Evolutionary conservation across 768 basidiomycete genomes (phyloP), one percentile per base, ranked within the genome.

Genomic region (Trametes punicea): DNA sequence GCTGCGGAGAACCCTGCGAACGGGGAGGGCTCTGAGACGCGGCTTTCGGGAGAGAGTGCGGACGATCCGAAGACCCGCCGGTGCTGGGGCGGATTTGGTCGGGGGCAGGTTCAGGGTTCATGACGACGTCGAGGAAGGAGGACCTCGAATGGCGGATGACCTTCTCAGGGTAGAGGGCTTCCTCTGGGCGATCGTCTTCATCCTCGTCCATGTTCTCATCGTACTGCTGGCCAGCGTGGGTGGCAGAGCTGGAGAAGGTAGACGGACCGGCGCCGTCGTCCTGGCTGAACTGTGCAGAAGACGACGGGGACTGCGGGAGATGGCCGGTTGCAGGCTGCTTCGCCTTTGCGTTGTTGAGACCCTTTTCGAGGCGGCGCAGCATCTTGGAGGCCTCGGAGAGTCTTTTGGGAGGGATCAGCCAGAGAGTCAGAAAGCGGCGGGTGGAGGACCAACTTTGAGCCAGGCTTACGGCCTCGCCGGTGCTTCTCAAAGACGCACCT

Each of bases 401-500:
- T 70, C 90, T 92, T 44, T 65, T 46, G 45, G 64, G 58, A 16
- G 58, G 39, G 23, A 36, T 42, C 33, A 42, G 49, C 23, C 18
- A 27, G 21, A 29, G 46, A 33, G 31, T 38, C 55, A 53, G 31
- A 46, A 57, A 58, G 55, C 52, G 56, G 56, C 34, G 25, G 50
- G 46, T 40, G n/a, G 34, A 5, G 18, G 41, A 71, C 77, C 23
- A 69, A 93, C 91, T 93, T 93, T 72, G 90, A 92, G 64, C 90
- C 91, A 16, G 90, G 90, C 65, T 93, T 93, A 54, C 90, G 82
- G 39, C 90, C 90, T 30, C 90, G 84, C 51, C 91, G 82, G 71
- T 93, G 90, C 70, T 93, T 93, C 74, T 93, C 90, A 64, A 93
- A 93, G 30, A 91, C 62, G 65, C 90, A 92, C 57, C 89, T 91